phyloP scores from a whole-genome alignment of 768 basidiomycete genomes.

The Russula brevipes region DNA sequence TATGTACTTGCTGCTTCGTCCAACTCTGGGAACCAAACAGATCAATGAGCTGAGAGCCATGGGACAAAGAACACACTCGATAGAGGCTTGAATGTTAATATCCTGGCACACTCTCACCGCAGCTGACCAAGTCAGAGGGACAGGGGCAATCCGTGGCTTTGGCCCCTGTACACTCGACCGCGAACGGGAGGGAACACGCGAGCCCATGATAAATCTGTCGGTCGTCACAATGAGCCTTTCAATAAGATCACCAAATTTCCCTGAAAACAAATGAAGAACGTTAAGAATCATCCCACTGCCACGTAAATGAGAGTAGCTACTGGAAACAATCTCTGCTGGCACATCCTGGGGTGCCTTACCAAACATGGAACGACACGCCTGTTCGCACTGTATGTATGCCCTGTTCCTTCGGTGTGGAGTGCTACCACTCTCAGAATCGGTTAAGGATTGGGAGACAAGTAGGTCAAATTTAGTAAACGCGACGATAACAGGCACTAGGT shows the following conservation, averaged over 20 bases:
- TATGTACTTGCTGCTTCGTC: neutral
- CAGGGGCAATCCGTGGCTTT: neutral
- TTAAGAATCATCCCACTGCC: neutral
- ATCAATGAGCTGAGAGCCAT: neutral
- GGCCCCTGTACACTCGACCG: neutral
- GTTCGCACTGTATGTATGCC: neutral
- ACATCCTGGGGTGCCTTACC: neutral
- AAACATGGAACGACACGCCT: constrained; percentile 1
- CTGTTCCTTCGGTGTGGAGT: no score
- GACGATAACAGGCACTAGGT: neutral
- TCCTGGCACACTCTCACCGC: neutral
- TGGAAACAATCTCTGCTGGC: no score
- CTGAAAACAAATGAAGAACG: neutral
- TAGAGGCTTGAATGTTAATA: neutral
- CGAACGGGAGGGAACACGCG: neutral
- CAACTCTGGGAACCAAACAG: neutral
- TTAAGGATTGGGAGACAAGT: no score
- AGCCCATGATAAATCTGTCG: neutral
- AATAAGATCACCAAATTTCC: neutral
- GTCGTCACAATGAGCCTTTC: neutral
- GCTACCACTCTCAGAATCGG: no score
- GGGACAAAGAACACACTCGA: neutral
- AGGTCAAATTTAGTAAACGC: no score
- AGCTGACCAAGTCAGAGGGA: neutral
- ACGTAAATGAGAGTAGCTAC: neutral